Conservation (phyloP, 2,329 filamentous ascomycete genomes). For the Cercospora nicotianae region DNA sequence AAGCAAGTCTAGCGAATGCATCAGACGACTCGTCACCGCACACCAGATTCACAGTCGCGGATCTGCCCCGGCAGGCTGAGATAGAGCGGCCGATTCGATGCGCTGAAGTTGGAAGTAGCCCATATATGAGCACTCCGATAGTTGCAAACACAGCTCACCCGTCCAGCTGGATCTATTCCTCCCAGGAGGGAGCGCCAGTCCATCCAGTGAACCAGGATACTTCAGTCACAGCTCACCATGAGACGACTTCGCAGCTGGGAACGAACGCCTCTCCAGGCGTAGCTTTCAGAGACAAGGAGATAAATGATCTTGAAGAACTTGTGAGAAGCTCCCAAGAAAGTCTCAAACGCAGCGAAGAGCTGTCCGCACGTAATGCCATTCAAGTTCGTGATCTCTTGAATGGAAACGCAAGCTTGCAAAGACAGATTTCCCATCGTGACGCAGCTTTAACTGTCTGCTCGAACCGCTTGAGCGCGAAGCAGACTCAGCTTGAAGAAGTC, state of each 20-base stretch:
- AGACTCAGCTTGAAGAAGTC: conserved; percentile 11
- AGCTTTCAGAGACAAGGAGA: conserved; percentile 34
- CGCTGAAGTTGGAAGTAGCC: not conserved
- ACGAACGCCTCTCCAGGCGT: conserved; percentile 22
- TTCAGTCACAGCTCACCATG: not conserved
- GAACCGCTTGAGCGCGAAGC: conserved; percentile 12
- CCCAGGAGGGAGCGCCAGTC: not conserved
- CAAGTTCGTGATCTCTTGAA: conserved; percentile 16
- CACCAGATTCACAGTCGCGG: not conserved
- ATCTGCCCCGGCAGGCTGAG: not conserved
- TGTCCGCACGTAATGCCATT: conserved; percentile 15
- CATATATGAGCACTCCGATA: not conserved
- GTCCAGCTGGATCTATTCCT: not conserved
- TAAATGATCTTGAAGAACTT: conserved; percentile 28
- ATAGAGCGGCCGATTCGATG: not conserved
- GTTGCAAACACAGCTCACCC: not conserved
- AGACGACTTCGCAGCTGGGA: not conserved
- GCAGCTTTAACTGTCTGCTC: conserved; percentile 11
- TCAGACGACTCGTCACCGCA: not conserved
- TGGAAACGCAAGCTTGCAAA: conserved; percentile 12
- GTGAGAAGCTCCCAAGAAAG: conserved; percentile 21
- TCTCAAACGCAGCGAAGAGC: conserved; percentile 20
- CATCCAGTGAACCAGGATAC: not conserved
- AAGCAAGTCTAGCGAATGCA: conserved; percentile 15
- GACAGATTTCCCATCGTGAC: conserved; percentile 12